Conservation (phyloP, 805 yeast species). For the Metschnikowia cerradonensis region DNA sequence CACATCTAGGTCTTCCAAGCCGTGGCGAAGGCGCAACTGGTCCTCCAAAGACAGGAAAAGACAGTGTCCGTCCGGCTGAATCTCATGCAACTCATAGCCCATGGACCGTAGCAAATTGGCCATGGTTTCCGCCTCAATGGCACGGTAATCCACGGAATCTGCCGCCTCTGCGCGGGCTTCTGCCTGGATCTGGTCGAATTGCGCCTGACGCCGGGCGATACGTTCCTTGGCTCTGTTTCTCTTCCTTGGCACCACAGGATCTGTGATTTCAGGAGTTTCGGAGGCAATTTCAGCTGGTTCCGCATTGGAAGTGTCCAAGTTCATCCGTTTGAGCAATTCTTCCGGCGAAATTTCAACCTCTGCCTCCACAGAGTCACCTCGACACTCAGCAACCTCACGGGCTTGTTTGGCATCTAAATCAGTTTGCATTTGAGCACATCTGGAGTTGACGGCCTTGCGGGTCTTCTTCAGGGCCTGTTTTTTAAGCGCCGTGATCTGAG, state of each 20-base stretch:
- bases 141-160: constrained; percentile 59
- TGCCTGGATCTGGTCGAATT: constrained; percentile 53
- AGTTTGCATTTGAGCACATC: constrained; percentile 57
- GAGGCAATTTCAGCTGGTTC: too few species aligned
- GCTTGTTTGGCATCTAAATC: constrained; percentile 53
- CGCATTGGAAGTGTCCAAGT: background rate
- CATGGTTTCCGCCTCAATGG: constrained; percentile 68
- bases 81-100: constrained; percentile 57
- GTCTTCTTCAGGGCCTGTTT: constrained; percentile 81
- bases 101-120: constrained; percentile 46
- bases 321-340: constrained; percentile 39
- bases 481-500: constrained; percentile 68
- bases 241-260: constrained; percentile 31
- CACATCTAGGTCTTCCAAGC: constrained; percentile 28
- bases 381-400: constrained; percentile 40
- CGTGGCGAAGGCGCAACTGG: constrained; percentile 59
- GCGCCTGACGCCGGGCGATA: constrained; percentile 71
- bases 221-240: constrained; percentile 83
- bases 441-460: constrained; percentile 58
- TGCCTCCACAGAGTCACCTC: constrained; percentile 9
- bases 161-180: constrained; percentile 74
- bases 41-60: constrained; percentile 81
- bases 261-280: background rate
- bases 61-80: constrained; percentile 92
- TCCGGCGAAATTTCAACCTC: constrained; percentile 57